Evolutionary conservation across 2,329 filamentous ascomycete genomes (phyloP).

Genomic region (Claviceps fusiformis): DNA sequence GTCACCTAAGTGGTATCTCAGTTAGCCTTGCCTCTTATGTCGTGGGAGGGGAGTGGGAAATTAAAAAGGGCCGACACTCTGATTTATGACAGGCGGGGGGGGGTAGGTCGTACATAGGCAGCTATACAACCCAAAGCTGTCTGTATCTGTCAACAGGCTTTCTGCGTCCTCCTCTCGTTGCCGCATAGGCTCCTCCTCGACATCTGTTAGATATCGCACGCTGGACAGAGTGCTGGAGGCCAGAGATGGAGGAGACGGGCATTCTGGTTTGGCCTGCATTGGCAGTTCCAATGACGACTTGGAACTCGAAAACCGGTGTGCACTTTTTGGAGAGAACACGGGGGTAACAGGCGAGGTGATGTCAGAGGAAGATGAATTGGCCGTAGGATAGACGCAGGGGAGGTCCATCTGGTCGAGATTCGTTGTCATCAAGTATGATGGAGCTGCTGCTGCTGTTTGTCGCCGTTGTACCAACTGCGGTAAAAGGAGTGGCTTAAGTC

Average conservation of each 20-base stretch:
- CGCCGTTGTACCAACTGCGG: constrained; percentile 5
- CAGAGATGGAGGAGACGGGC: constrained; percentile 13
- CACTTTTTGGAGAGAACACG: constrained; percentile 51
- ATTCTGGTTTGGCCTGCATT: constrained; percentile 12
- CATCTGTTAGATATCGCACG: constrained; percentile 62
- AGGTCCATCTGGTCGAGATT: constrained; percentile 21
- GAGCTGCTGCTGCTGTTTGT: constrained; percentile 8
- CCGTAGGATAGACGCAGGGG: constrained; percentile 28
- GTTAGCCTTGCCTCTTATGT: constrained; percentile 8
- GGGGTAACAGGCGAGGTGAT: constrained; percentile 57
- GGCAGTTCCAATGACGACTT: constrained; percentile 62
- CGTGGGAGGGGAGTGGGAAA: no score
- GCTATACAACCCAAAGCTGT: constrained; percentile 39
- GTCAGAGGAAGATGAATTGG: constrained; percentile 50
- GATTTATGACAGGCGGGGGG: not conserved
- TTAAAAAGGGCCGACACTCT: not conserved
- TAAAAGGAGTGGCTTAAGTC: constrained; percentile 6
- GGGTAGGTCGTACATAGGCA: constrained; percentile 53
- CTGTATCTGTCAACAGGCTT: constrained; percentile 3
- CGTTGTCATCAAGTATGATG: constrained; percentile 18
- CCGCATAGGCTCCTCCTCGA: constrained; percentile 71
- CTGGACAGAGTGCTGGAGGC: constrained; percentile 32
- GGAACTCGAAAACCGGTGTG: constrained; percentile 58
- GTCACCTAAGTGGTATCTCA: constrained; percentile 34
- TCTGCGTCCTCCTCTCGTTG: constrained; percentile 47